Conservation (phyloP, 2,329 filamentous ascomycete species). For the Ophiostoma angusticollis region DNA sequence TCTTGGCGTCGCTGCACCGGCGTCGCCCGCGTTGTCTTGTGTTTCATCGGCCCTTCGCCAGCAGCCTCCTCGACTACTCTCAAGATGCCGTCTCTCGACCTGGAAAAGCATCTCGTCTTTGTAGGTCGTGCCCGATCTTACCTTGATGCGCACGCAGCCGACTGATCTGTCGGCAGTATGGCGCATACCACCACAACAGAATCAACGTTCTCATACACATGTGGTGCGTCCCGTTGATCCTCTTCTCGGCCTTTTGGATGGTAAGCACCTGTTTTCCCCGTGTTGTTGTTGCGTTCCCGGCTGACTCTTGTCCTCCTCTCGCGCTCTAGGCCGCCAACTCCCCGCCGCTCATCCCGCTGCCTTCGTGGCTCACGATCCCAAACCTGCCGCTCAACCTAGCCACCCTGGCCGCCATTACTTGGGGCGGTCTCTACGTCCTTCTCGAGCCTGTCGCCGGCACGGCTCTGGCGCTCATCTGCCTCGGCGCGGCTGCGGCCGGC, state of each 20-base stretch:
- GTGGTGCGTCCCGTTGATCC: slow-evolving; percentile 62
- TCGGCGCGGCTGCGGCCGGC: slow-evolving; percentile 59
- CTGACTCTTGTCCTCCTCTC: background rate
- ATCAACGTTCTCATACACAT: slow-evolving; percentile 72
- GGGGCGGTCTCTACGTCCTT: slow-evolving; percentile 72
- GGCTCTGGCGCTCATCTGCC: slow-evolving; percentile 60
- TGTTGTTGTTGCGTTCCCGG: too few relatives aligned
- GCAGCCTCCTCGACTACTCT: background rate
- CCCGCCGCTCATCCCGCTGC: slow-evolving; percentile 50
- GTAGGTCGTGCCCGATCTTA: slow-evolving; percentile 51
- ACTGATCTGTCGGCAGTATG: slow-evolving; percentile 48
- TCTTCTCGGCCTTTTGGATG: slow-evolving; percentile 58
- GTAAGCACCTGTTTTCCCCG: slow-evolving; percentile 29
- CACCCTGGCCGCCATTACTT: slow-evolving; percentile 52
- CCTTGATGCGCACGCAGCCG: background rate
- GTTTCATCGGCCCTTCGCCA: too few relatives aligned
- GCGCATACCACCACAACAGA: slow-evolving; percentile 67
- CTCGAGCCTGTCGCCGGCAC: slow-evolving; percentile 88
- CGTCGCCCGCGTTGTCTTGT: background rate
- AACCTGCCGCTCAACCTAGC: slow-evolving; percentile 55
- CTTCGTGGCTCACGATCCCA: slow-evolving; percentile 53
- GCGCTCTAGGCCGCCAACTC: slow-evolving; percentile 45
- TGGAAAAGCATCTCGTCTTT: slow-evolving; percentile 72
- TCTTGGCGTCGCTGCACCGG: too few relatives aligned
- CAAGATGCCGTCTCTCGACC: slow-evolving; percentile 51